Base-by-base conservation (phyloP, 1,284 basidiomycete species). In the Bjerkandera adusta region DNA sequence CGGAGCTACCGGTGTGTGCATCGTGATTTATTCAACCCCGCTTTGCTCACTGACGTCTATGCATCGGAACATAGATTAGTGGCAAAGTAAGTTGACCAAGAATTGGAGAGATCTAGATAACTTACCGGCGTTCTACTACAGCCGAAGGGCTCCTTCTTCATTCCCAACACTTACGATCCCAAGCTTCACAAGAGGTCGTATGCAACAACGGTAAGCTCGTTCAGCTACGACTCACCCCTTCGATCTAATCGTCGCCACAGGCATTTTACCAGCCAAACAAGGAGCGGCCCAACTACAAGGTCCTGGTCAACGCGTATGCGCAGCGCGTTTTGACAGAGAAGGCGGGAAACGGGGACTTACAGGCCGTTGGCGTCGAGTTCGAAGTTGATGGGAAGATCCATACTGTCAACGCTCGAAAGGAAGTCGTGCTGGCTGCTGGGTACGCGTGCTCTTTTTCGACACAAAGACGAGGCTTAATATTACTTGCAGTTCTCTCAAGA, bases 361-460 rank as follows among this genome's bases (percentile, higher is more conserved):
- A 38, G 3, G 60, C 58, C 1, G 58, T 52, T 10, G 60, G 52
- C 21, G 63, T 67, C 4, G 57, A 55, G 27, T 64, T 66, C 40
- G 15, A 42, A 1, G 40, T 48, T 36, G 54, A 50, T 12, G 58
- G 41, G 2, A 40, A 49, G 30, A 48, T 26, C 10, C 53, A 59
- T 40, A 24, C 37, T 5, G 59, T 57, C 12, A 43, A 38, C 13
- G 41, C 43, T 13, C 32, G 34, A 12, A 32, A 55, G 46, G 39
- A 74, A 43, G 68, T 75, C 26, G 63, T 75, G 21, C 46, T 79
- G 12, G 65, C 61, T 24, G 64, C 71, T 7, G 70, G 70, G 68
- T 68, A 41, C 34, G 62, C 5, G 36, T 10, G 8, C 11, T 24
- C 7, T 5, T 26, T 12, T 26, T 11, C 24, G 4, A 36, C 25